These are phyloP conservation scores for Boletus rubescentipes DNA, from an alignment of 768 basidiomycete genomes.

Conservation along the genomic window DNA sequence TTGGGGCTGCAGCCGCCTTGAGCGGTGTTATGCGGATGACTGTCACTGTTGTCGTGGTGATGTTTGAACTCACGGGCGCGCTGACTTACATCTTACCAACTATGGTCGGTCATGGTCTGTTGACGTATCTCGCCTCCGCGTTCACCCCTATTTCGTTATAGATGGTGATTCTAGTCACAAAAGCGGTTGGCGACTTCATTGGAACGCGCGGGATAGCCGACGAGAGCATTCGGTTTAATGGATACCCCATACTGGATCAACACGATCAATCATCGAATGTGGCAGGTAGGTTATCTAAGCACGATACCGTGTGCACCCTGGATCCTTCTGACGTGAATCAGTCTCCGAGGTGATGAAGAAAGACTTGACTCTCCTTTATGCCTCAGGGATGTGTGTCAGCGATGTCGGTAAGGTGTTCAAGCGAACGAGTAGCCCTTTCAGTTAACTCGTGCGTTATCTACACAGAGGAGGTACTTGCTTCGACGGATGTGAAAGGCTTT, in stretches of 20 bases:
- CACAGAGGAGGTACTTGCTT: slow-evolving; percentile 67
- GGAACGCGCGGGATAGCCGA: slow-evolving; percentile 95
- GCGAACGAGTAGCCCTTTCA: neutral
- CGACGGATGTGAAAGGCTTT: slow-evolving; percentile 84
- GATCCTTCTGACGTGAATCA: slow-evolving; percentile 28
- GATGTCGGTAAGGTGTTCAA: slow-evolving; percentile 67
- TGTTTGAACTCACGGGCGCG: slow-evolving; percentile 98
- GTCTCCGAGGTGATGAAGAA: slow-evolving; percentile 90
- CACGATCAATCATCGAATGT: slow-evolving; percentile 92
- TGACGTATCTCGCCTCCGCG: slow-evolving; percentile 2
- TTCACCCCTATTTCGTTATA: slow-evolving; percentile 34
- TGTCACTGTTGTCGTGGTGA: slow-evolving; percentile 97
- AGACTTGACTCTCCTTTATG: slow-evolving; percentile 70
- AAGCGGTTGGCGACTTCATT: slow-evolving; percentile 93
- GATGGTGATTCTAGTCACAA: slow-evolving; percentile 96
- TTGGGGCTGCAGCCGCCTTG: slow-evolving; percentile 94
- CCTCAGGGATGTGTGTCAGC: slow-evolving; percentile 70
- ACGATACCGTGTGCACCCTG: slow-evolving; percentile 3
- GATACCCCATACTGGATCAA: slow-evolving; percentile 95
- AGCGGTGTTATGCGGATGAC: slow-evolving; percentile 98
- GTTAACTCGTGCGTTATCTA: slow-evolving; percentile 1
- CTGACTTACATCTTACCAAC: slow-evolving; percentile 96
- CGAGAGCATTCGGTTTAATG: slow-evolving; percentile 95
- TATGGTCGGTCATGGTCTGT: slow-evolving; percentile 62
- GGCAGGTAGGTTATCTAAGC: slow-evolving; percentile 56